Conservation (phyloP, 805 yeast genomes). For the Candida tallmaniae region DNA sequence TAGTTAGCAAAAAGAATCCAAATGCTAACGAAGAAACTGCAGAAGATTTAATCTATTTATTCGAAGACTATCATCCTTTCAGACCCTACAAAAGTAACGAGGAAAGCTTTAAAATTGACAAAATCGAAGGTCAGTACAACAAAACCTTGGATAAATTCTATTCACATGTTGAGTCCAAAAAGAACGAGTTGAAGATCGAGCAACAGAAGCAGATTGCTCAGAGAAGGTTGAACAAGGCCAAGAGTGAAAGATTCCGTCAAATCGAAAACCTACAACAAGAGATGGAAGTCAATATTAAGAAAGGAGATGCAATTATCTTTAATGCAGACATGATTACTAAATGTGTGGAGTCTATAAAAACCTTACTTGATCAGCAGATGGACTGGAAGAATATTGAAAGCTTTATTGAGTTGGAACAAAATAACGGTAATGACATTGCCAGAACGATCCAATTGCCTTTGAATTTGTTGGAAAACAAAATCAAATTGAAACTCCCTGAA, state of each 20-base stretch:
- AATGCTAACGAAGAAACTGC: slow-evolving; percentile 23
- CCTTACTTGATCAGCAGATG: slow-evolving; percentile 74
- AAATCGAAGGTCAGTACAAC: slow-evolving; percentile 50
- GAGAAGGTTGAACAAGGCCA: slow-evolving; percentile 70
- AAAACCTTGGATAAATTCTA: slow-evolving; percentile 78
- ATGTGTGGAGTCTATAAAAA: slow-evolving; percentile 64
- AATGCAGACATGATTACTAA: slow-evolving; percentile 69
- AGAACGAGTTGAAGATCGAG: slow-evolving; percentile 67
- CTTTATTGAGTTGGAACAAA: slow-evolving; percentile 63
- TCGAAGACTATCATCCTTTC: slow-evolving; percentile 71
- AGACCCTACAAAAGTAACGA: slow-evolving; percentile 41
- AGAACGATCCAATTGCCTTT: slow-evolving; percentile 59
- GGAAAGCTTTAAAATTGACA: slow-evolving; percentile 27
- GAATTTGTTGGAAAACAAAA: slow-evolving; percentile 63
- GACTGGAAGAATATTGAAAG: slow-evolving; percentile 91
- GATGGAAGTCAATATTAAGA: slow-evolving; percentile 58
- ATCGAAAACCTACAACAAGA: slow-evolving; percentile 60
- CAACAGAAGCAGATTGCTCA: slow-evolving; percentile 73
- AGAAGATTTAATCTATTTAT: slow-evolving; percentile 42
- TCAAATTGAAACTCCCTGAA: slow-evolving; percentile 53
- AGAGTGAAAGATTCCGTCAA: slow-evolving; percentile 65
- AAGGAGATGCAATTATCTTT: slow-evolving; percentile 69
- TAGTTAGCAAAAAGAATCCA: slow-evolving; percentile 56
- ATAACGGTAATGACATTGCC: slow-evolving; percentile 62
- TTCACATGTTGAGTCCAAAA: slow-evolving; percentile 79